A percentile compares a stretch with the other conserved stretches of the same genome.
phyloP scores from a whole-genome alignment of 2,329 filamentous ascomycete species.

The Helminthosporium solani region DNA sequence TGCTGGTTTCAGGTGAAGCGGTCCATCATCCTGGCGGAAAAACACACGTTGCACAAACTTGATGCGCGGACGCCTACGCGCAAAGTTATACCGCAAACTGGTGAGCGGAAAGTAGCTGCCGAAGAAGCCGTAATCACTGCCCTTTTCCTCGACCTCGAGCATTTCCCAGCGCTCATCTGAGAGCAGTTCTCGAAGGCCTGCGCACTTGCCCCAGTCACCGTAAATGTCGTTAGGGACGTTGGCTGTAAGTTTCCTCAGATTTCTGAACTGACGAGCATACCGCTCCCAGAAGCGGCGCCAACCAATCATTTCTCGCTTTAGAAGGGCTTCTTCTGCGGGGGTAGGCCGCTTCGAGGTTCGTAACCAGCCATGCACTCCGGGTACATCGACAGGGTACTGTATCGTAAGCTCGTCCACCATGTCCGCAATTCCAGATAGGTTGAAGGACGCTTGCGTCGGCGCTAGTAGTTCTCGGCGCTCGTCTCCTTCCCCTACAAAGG shows the following conservation, averaged over 20 bases:
- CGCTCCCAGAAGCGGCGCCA: conserved; percentile 41
- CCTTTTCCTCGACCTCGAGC: conserved; percentile 29
- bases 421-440: conserved; percentile 31
- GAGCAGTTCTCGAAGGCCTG: conserved; percentile 22
- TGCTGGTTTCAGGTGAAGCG: conserved; percentile 13
- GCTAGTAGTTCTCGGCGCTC: conserved; percentile 28
- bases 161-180: conserved; percentile 33
- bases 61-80: conserved; percentile 19
- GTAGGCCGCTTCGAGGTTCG: conserved; percentile 22
- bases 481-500: conserved; percentile 27
- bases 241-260: conserved; percentile 37
- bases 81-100: conserved; percentile 17
- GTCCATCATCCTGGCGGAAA: conserved; percentile 28
- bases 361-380: conserved; percentile 31
- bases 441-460: conserved; percentile 37
- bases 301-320: conserved; percentile 35
- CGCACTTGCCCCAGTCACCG: conserved; percentile 32
- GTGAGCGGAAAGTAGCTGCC: conserved; percentile 21
- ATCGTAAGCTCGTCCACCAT: conserved; percentile 41
- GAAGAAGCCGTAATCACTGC: conserved; percentile 15
- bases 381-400: conserved; percentile 36
- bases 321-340: conserved; percentile 27
- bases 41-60: conserved; percentile 39
- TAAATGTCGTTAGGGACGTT: conserved; percentile 36
- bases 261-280: conserved; percentile 37